Percentiles rank a stretch among this genome's conserved stretches.
These are phyloP conservation scores for Musa balbisiana DNA, from an alignment of 202 grass and related monocot genomes.

Conservation along the genomic window DNA sequence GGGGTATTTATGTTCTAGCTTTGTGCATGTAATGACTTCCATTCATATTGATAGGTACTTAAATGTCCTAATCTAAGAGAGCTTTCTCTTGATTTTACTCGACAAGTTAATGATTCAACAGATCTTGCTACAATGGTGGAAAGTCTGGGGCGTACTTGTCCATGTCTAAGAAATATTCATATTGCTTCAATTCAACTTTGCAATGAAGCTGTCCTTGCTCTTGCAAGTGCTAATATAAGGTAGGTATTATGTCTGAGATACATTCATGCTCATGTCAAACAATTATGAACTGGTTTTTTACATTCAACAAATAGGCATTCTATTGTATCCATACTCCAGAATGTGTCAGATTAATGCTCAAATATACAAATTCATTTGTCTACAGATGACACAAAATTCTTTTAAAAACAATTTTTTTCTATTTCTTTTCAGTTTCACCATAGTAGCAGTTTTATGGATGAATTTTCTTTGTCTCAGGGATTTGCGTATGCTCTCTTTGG, in stretches of 20 bases:
- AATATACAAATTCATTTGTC: not conserved
- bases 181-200: constrained; percentile 62
- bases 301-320: not conserved
- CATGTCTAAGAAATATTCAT: constrained; percentile 56
- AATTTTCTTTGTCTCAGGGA: constrained; percentile 37
- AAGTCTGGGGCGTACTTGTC: constrained; percentile 57
- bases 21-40: not conserved
- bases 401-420: not conserved
- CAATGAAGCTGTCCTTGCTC: constrained; percentile 74
- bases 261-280: not conserved
- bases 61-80: constrained; percentile 84
- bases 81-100: constrained; percentile 52
- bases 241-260: constrained; percentile 10
- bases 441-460: not conserved
- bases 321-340: not conserved
- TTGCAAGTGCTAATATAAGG: constrained; percentile 68
- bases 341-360: not conserved
- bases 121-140: constrained; percentile 69
- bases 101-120: constrained; percentile 62
- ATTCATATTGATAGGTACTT: constrained; percentile 45
- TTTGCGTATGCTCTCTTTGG: constrained; percentile 58
- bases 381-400: no score
- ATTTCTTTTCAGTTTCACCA: not conserved
- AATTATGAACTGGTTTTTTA: not conserved
- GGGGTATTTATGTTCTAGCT: constrained; percentile 1